Conservation (phyloP, 2,329 filamentous ascomycete genomes). For the Colletotrichum eremochloae region DNA sequence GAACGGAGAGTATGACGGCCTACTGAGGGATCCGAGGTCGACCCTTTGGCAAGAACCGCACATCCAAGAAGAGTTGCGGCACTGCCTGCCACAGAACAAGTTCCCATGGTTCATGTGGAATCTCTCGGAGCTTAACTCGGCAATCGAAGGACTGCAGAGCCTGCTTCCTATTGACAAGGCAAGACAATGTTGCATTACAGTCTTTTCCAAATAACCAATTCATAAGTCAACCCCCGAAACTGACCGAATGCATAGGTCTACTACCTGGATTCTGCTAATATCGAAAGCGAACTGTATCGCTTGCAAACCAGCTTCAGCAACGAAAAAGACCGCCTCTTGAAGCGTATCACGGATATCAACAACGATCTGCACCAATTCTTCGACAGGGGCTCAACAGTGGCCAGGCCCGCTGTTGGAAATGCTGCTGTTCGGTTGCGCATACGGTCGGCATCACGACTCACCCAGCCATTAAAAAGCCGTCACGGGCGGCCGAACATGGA, state of each 20-base stretch:
- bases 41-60: not conserved
- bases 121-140: conserved; percentile 6
- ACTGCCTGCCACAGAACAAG: not conserved
- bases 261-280: conserved; percentile 3
- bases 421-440: conserved; percentile 7
- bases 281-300: conserved; percentile 24
- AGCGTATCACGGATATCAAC: conserved; percentile 10
- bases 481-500: not conserved
- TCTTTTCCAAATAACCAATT: not conserved
- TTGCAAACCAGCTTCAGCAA: conserved; percentile 24
- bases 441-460: conserved; percentile 11
- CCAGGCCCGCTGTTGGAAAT: conserved; percentile 5
- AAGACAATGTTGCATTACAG: not conserved
- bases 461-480: not conserved
- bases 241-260: not conserved
- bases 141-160: not conserved
- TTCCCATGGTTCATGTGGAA: conserved; percentile 13
- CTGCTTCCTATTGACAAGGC: conserved; percentile 5
- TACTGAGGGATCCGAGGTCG: not conserved
- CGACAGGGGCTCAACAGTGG: not conserved
- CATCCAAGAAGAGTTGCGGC: conserved; percentile 15
- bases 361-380: conserved; percentile 22
- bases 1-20: not conserved
- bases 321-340: conserved; percentile 17
- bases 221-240: not conserved